Conservation (phyloP, 129 eudicot species). For the Lonicera japonica region DNA sequence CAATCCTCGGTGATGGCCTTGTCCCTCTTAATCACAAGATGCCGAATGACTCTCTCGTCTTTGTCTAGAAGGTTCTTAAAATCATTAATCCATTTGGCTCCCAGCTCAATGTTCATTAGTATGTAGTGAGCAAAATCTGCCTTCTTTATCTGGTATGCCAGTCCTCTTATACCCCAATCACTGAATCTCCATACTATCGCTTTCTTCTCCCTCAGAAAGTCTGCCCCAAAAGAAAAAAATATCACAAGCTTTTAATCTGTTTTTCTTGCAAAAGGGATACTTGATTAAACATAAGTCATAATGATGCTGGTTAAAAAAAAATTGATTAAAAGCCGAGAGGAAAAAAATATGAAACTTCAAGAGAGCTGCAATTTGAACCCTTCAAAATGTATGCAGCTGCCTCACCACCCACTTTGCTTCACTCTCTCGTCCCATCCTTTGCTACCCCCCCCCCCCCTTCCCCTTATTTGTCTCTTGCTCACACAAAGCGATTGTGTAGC, state of each 20-base stretch:
- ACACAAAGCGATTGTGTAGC: too few relatives aligned
- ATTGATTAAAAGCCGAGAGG: too few relatives aligned
- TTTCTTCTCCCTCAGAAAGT: slow-evolving; percentile 75
- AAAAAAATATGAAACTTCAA: too few relatives aligned
- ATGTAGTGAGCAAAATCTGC: slow-evolving; percentile 83
- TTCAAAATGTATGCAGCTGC: too few relatives aligned
- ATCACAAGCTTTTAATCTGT: neutral
- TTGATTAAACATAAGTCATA: neutral
- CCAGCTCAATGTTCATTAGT: slow-evolving; percentile 88
- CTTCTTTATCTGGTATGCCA: slow-evolving; percentile 77
- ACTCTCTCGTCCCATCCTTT: too few relatives aligned
- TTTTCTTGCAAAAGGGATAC: neutral
- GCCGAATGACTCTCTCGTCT: slow-evolving; percentile 90
- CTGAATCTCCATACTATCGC: slow-evolving; percentile 90
- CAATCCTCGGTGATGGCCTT: slow-evolving; percentile 73
- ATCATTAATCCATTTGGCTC: slow-evolving; percentile 74
- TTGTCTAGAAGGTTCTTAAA: slow-evolving; percentile 75
- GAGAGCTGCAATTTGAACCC: too few relatives aligned
- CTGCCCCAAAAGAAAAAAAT: slow-evolving; percentile 28
- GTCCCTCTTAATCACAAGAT: slow-evolving; percentile 90
- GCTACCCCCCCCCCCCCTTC: too few relatives aligned
- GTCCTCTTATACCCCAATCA: slow-evolving; percentile 90
- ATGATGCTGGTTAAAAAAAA: neutral
- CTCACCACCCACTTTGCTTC: too few relatives aligned
- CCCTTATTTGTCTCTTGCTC: too few relatives aligned